Evolutionary conservation across 805 yeast genomes (phyloP).

Genomic region (Metschnikowia continentalis): DNA sequence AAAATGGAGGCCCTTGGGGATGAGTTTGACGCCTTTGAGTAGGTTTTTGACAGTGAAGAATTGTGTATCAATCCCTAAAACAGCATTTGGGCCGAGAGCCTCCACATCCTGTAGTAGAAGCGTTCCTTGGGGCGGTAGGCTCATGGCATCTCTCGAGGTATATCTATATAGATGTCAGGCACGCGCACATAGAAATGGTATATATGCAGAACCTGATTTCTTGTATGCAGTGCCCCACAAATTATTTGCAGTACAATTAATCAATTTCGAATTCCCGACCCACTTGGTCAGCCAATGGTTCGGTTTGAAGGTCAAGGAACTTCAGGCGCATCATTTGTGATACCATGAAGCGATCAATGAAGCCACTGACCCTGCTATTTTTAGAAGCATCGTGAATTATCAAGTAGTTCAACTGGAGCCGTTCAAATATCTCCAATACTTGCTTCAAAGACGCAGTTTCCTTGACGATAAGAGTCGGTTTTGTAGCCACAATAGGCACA

Average conservation of each 20-base stretch:
- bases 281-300: slow-evolving; percentile 4
- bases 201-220: neutral
- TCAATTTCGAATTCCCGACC: slow-evolving; percentile 25
- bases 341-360: slow-evolving; percentile 36
- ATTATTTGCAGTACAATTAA: neutral
- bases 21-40: slow-evolving; percentile 48
- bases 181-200: neutral
- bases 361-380: slow-evolving; percentile 27
- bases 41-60: slow-evolving; percentile 40
- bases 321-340: slow-evolving; percentile 26
- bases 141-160: neutral
- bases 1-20: slow-evolving; percentile 51
- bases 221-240: neutral
- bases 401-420: slow-evolving; percentile 34
- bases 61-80: slow-evolving; percentile 46
- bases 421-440: slow-evolving; percentile 36
- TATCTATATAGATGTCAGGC: neutral
- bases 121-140: slow-evolving; percentile 21
- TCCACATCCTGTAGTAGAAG: slow-evolving; percentile 20
- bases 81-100: slow-evolving; percentile 12
- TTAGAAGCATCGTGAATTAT: slow-evolving; percentile 22
- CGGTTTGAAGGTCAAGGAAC: slow-evolving; percentile 15
- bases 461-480: slow-evolving; percentile 25
- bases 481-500: slow-evolving; percentile 9
- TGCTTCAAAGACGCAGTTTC: slow-evolving; percentile 29